Evolutionary conservation across 768 basidiomycete genomes (phyloP).

Genomic region (Pholiota molesta): DNA sequence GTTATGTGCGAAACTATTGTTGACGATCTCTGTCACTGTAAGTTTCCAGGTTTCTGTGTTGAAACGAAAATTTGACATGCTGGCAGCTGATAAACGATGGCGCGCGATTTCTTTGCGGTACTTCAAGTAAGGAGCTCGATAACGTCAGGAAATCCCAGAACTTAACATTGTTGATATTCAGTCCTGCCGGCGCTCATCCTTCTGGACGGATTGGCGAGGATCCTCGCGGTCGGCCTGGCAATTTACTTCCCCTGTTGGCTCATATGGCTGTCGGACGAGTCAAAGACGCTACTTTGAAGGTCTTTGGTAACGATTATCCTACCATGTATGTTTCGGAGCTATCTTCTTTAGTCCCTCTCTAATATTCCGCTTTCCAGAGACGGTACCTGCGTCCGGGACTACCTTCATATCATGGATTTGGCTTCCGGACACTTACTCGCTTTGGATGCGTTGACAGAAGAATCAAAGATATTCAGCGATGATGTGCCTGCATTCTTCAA

Average conservation of each 20-base stretch:
- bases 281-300: constrained; percentile 66
- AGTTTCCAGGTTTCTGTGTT: constrained; percentile 25
- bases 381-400: constrained; percentile 98
- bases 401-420: constrained; percentile 91
- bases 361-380: constrained; percentile 52
- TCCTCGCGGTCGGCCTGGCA: constrained; percentile 93
- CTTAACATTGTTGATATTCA: constrained; percentile 28
- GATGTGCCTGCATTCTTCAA: constrained; percentile 70
- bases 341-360: neutral
- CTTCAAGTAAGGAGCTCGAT: constrained; percentile 75
- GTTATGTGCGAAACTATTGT: constrained; percentile 91
- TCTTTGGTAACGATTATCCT: constrained; percentile 98
- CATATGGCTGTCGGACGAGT: constrained; percentile 94
- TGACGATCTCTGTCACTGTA: constrained; percentile 83
- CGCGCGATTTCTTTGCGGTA: constrained; percentile 88
- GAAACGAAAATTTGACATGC: constrained; percentile 13
- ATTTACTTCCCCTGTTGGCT: constrained; percentile 89
- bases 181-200: constrained; percentile 97
- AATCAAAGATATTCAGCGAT: constrained; percentile 62
- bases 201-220: constrained; percentile 96
- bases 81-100: constrained; percentile 73
- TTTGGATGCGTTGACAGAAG: constrained; percentile 74
- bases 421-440: constrained; percentile 94
- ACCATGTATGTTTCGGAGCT: constrained; percentile 64
- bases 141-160: neutral